Percentiles rank a stretch among this genome's conserved stretches.
These are phyloP conservation scores for Balansia obtecta DNA, from an alignment of 2,329 filamentous ascomycete species.

Conservation along the genomic window DNA sequence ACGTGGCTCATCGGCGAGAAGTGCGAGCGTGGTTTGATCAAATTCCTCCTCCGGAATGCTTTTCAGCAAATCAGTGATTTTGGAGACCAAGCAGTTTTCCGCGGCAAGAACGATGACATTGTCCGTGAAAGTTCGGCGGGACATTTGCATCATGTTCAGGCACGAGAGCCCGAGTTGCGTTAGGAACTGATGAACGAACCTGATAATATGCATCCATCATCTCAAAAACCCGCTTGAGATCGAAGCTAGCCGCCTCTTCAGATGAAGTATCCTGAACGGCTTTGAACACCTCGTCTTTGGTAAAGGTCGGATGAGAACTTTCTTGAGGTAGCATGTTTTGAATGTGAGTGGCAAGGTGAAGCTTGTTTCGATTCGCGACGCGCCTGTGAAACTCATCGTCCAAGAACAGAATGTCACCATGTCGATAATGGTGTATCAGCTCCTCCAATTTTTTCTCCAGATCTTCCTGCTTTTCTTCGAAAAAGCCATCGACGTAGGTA, in stretches of 20 bases:
- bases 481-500: background rate
- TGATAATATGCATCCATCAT: slow-evolving; percentile 32
- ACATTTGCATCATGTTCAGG: background rate
- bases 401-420: slow-evolving; percentile 20
- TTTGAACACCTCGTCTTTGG: slow-evolving; percentile 6
- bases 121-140: slow-evolving; percentile 3
- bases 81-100: slow-evolving; percentile 5
- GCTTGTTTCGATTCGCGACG: background rate
- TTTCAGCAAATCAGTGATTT: slow-evolving; percentile 2
- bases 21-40: background rate
- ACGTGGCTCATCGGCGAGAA: background rate
- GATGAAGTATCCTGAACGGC: slow-evolving; percentile 8
- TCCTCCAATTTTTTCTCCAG: slow-evolving; percentile 24
- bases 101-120: slow-evolving; percentile 4
- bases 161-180: too few species aligned
- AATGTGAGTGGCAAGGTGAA: slow-evolving; percentile 1
- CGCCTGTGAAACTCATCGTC: slow-evolving; percentile 1
- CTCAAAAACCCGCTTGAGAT: slow-evolving; percentile 27
- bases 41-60: background rate
- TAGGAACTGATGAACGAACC: slow-evolving; percentile 13
- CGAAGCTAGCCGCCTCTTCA: slow-evolving; percentile 13
- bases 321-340: slow-evolving; percentile 3
- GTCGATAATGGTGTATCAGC: slow-evolving; percentile 23
- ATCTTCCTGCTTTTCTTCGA: slow-evolving; percentile 3
- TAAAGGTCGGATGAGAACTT: slow-evolving; percentile 1